Percentiles rank a stretch among this genome's conserved stretches.
Evolutionary conservation across 2,329 filamentous ascomycete genomes (phyloP).

Genomic region (Fusarium liriodendri): DNA sequence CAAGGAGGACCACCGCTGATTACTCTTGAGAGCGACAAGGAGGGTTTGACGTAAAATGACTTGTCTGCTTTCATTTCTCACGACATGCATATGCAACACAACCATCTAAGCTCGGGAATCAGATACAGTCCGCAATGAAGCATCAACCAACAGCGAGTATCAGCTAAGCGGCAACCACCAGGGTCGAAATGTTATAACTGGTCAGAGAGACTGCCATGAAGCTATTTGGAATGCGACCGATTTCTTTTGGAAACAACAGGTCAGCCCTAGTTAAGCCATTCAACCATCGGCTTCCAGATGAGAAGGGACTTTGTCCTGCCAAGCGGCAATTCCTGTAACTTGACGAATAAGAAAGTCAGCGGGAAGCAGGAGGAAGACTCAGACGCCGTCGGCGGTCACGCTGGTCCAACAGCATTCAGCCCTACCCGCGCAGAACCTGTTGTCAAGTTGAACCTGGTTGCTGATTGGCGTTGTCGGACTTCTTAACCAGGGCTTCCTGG

Average conservation of each 20-base stretch:
- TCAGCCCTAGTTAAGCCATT: not conserved
- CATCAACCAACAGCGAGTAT: not conserved
- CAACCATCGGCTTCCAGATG: not conserved
- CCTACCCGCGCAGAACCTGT: not conserved
- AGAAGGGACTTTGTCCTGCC: not conserved
- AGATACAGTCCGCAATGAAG: not conserved
- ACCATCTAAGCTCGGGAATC: not conserved
- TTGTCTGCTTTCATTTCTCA: not conserved
- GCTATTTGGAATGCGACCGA: not conserved
- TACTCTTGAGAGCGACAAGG: not conserved
- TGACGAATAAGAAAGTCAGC: not conserved
- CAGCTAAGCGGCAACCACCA: not conserved
- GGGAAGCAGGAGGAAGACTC: not conserved
- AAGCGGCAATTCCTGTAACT: not conserved
- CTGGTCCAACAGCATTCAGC: not conserved
- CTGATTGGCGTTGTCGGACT: not conserved
- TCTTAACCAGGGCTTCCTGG: not conserved
- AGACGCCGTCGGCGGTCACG: not conserved
- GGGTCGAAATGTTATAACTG: not conserved
- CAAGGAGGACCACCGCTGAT: not conserved
- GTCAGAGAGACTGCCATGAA: not conserved
- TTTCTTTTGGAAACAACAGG: not conserved
- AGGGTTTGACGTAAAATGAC: not conserved
- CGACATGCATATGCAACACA: not conserved
- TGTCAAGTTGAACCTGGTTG: not conserved